Percentiles rank a stretch among this genome's conserved stretches.
phyloP scores from a whole-genome alignment of 2,329 filamentous ascomycete species.

The Colletotrichum aenigma region DNA sequence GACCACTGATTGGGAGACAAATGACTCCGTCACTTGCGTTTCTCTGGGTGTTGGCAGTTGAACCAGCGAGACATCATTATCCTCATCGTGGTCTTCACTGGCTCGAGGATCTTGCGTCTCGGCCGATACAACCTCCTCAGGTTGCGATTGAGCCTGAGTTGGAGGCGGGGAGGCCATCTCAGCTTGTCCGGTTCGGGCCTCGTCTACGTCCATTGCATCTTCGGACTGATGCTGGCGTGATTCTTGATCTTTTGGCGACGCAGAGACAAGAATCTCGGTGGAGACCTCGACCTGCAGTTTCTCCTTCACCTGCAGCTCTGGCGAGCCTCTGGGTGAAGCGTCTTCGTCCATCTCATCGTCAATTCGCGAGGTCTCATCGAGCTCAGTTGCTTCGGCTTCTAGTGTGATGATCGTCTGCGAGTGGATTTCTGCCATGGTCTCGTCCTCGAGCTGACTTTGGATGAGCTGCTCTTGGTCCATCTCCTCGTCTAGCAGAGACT shows the following conservation, averaged over 20 bases:
- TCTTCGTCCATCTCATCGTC: not conserved
- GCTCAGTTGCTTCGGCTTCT: not conserved
- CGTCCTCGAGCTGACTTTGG: constrained; percentile 17
- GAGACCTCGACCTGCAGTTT: not conserved
- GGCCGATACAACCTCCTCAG: not conserved
- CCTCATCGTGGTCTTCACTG: not conserved
- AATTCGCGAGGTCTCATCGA: not conserved
- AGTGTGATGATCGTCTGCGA: constrained; percentile 19
- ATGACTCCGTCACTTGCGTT: constrained; percentile 1
- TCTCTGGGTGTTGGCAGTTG: not conserved
- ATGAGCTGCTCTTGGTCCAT: not conserved
- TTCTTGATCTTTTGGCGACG: not conserved
- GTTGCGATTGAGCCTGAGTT: not conserved
- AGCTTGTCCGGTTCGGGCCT: not conserved
- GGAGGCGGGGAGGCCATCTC: not conserved
- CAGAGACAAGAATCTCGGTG: not conserved
- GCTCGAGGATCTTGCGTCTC: not conserved
- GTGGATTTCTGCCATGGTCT: constrained; percentile 37
- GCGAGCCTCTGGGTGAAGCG: not conserved
- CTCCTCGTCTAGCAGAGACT: not conserved
- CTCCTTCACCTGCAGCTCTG: not conserved
- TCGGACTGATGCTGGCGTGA: not conserved
- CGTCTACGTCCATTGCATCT: constrained; percentile 11
- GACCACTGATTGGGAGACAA: not conserved
- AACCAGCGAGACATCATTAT: not conserved